Base-by-base conservation (phyloP, 1,284 basidiomycete species). In the Prillingera fragicola region DNA sequence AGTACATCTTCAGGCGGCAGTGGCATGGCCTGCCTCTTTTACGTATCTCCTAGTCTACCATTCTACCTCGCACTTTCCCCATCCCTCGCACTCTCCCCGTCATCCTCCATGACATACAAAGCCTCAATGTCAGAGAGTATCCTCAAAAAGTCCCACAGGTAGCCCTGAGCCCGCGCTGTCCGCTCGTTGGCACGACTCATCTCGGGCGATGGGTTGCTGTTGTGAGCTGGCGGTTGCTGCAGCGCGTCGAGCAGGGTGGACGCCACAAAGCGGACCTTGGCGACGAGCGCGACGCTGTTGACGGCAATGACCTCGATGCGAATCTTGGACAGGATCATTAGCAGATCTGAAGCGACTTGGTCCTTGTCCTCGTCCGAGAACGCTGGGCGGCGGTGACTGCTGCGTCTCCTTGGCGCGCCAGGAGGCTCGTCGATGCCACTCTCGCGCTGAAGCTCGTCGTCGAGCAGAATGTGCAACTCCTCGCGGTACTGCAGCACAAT, bases 261-360 rank as follows among this genome's bases (percentile, higher is more conserved):
- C 12, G 87, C 87, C 17, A 90, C 85, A 63, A 88, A 89, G 43
- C 87, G 81, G 47, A 90, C 85, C 76, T 90, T 90, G 65, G 85
- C 82, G 13, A 90, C 85, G 4, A 74, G 56, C 4, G 70, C 55
- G 4, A 84, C 81, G 9, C 85, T 85, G 63, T 90, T 91, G 35
- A 87, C 87, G 8, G 87, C 87, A 57, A 90, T 88, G 19, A 84
- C 86, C 67, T 88, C 86, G 48, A 90, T 88, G 7, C 87, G 87
- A 56, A 90, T 89, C 82, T 81, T 85, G 58, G 87, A 85, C 49
- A 89, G 75, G 47, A 89, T 84, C 52, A 82, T 83, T 48, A 90
- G 75, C 48, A 90, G 75, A 60, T 89, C 85, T 56, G 47, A 50
- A 3, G 54, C 55, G 12, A 64, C 55, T 33, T 54, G 45, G 41